Evolutionary conservation across 192 early-diverging fungal genomes (phyloP).

Genomic region (Glomus cerebriforme): DNA sequence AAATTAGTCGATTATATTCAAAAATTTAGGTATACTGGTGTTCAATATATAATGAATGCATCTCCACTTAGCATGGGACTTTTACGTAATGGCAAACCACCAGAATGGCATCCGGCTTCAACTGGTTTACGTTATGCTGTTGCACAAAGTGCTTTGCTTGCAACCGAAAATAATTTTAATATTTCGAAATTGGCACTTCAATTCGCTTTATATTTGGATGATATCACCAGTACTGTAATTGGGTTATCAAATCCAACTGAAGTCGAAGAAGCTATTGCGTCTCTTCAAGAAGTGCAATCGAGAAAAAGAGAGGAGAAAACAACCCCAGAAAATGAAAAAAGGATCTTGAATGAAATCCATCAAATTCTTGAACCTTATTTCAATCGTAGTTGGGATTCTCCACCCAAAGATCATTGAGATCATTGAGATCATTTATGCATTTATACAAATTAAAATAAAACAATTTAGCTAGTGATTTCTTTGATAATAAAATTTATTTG

Average conservation of each 20-base stretch:
- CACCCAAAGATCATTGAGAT: slow-evolving; percentile 29
- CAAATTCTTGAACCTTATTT: slow-evolving; percentile 41
- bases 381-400: slow-evolving; percentile 50
- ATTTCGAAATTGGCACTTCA: slow-evolving; percentile 60
- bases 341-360: slow-evolving; percentile 37
- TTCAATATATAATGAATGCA: slow-evolving; percentile 63
- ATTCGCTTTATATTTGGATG: slow-evolving; percentile 42
- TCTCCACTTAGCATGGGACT: slow-evolving; percentile 76
- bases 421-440: not conserved
- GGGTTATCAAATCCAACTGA: slow-evolving; percentile 50
- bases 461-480: no score
- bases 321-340: slow-evolving; percentile 31
- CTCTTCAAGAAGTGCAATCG: slow-evolving; percentile 38
- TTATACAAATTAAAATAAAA: no score
- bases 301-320: slow-evolving; percentile 31
- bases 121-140: slow-evolving; percentile 49
- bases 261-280: slow-evolving; percentile 46
- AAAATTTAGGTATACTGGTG: slow-evolving; percentile 52
- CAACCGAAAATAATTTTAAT: slow-evolving; percentile 40
- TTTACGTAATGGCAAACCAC: slow-evolving; percentile 50
- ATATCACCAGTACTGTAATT: slow-evolving; percentile 49
- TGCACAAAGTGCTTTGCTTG: slow-evolving; percentile 45
- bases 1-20: slow-evolving; percentile 52
- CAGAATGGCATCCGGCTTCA: slow-evolving; percentile 74
- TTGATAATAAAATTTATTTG: no score